Conservation (phyloP, 345 rosid species). For the Durio zibethinus region DNA sequence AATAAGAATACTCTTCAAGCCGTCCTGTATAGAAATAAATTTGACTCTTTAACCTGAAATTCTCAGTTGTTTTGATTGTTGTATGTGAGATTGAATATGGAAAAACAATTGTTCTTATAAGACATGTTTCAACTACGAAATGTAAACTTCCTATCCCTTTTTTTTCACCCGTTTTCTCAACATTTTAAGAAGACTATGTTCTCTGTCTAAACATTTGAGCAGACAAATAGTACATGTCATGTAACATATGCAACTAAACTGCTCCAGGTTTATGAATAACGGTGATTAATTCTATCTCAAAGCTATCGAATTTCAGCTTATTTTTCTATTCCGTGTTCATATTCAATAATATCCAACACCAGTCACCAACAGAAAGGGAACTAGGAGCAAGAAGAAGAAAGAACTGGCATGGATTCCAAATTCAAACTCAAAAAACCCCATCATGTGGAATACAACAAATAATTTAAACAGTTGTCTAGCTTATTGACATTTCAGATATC, state of each 20-base stretch:
- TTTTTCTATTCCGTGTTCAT: neutral
- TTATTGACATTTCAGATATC: neutral
- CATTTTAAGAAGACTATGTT: neutral
- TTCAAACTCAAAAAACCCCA: neutral
- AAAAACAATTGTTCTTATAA: no score
- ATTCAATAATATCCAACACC: neutral
- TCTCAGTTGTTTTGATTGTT: neutral
- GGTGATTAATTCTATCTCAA: neutral
- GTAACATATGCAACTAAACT: neutral
- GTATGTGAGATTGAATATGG: no score
- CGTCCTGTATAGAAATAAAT: neutral
- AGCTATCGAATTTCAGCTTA: neutral
- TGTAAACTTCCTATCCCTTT: neutral
- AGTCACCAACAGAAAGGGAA: neutral
- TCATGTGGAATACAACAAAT: neutral
- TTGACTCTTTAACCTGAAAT: neutral
- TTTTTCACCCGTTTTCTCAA: neutral
- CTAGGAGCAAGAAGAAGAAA: neutral
- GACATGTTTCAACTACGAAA: neutral
- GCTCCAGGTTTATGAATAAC: no score
- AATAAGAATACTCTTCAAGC: neutral
- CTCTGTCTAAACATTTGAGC: neutral
- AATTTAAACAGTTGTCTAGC: neutral
- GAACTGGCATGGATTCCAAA: neutral
- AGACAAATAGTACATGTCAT: neutral